Evolutionary conservation across 768 basidiomycete genomes (phyloP).

Genomic region (Lyophyllum decastes): DNA sequence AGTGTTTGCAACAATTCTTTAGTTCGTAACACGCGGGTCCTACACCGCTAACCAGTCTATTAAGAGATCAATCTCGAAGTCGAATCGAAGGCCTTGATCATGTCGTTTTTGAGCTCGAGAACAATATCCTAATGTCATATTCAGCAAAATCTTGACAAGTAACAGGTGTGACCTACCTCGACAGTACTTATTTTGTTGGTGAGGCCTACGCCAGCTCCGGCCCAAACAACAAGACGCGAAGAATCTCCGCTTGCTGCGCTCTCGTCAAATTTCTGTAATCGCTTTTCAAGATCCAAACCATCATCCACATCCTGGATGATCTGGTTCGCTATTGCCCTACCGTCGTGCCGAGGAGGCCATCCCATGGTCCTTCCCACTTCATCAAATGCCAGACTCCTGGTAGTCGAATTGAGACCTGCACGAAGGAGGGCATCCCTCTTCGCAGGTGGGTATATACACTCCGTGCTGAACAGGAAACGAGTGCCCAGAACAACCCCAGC

Average conservation of each 20-base stretch:
- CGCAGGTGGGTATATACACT: slow-evolving; percentile 30
- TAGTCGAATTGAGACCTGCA: slow-evolving; percentile 32
- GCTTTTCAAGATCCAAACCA: slow-evolving; percentile 33
- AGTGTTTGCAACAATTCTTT: too few relatives aligned
- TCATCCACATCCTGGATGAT: slow-evolving; percentile 30
- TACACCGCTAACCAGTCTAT: too few relatives aligned
- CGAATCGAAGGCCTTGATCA: too few relatives aligned
- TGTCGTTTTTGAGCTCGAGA: too few relatives aligned
- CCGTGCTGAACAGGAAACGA: slow-evolving; percentile 55
- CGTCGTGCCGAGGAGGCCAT: slow-evolving; percentile 46
- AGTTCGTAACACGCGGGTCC: too few relatives aligned
- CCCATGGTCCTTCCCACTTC: slow-evolving; percentile 35
- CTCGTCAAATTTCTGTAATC: slow-evolving; percentile 27
- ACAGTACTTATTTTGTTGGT: slow-evolving; percentile 13
- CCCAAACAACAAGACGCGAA: slow-evolving; percentile 38
- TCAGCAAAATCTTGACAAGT: too few relatives aligned
- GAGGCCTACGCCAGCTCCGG: slow-evolving; percentile 40
- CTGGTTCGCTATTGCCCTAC: slow-evolving; percentile 44
- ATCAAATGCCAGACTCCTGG: slow-evolving; percentile 46
- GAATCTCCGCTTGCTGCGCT: slow-evolving; percentile 29
- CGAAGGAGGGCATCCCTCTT: slow-evolving; percentile 25
- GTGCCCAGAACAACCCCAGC: slow-evolving; percentile 59
- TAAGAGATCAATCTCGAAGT: too few relatives aligned
- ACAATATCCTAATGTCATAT: too few relatives aligned
- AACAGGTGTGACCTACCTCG: too few relatives aligned